Conservation (phyloP, 148 eudicot species). For the Rhododendron ferrugineum region DNA sequence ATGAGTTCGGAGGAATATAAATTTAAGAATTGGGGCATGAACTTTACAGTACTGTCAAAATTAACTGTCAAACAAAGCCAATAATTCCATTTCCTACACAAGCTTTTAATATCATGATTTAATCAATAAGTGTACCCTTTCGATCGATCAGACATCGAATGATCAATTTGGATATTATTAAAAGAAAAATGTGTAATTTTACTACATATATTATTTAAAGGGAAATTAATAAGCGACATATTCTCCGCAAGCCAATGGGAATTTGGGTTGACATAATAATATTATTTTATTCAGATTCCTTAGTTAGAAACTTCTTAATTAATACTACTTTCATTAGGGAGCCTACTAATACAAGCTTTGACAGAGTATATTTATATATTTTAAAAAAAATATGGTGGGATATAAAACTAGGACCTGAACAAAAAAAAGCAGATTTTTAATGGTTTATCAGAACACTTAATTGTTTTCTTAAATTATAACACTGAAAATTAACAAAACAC, state of each 20-base stretch:
- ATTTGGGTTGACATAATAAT: background rate
- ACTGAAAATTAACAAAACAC: background rate
- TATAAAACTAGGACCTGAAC: too few species aligned
- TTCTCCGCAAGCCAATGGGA: background rate
- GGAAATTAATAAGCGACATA: background rate
- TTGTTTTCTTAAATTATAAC: background rate
- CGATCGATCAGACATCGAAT: background rate
- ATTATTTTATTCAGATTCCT: background rate
- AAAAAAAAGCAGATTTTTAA: too few species aligned
- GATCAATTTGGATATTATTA: background rate
- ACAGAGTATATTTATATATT: too few species aligned
- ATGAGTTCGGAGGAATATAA: background rate
- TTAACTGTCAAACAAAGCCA: background rate
- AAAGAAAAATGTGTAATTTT: background rate
- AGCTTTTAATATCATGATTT: background rate
- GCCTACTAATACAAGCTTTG: background rate
- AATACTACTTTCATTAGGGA: background rate
- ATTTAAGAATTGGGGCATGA: too few species aligned
- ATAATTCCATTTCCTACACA: background rate
- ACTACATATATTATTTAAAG: background rate
- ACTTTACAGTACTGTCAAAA: too few species aligned
- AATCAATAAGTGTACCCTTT: background rate
- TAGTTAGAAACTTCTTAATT: background rate
- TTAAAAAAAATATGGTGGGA: too few species aligned
- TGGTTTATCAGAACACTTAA: background rate